Base-by-base conservation (phyloP, 2,329 filamentous ascomycete genomes). In the Penicillium capsulatum region DNA sequence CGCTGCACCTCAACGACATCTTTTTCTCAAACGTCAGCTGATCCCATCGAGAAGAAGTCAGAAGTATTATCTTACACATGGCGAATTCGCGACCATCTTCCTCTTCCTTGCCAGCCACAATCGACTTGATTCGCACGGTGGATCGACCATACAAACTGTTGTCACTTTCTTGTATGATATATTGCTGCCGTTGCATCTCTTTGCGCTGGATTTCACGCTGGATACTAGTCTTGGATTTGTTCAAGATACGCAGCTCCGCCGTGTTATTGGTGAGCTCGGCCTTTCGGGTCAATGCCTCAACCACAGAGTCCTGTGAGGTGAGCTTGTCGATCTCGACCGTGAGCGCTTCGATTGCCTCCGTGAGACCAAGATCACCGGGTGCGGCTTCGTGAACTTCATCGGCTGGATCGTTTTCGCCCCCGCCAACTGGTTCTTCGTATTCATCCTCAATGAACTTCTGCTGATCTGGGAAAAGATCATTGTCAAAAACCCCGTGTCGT, bases 231-330 rank as follows among this genome's bases (percentile, higher is more conserved):
- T 92, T 95, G 1, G 89, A 96, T 64, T 98, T 98, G 38, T 84
- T 81, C 35, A 98, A 66, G 46, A 98, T 97, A 22, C 92, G 79
- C 36, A 98, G 65, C 63, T 98, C 92, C 2, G 91, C 88, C 10
- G 84, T 89, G 59, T 98, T 98, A 62, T 98, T 98, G 2, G 92
- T 98, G 36, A 98, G 71, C 62, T 98, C 92, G 0, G 94, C 92
- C 66, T 98, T 98, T 41, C 86, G 81, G 2, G 87, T 92, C 42
- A 98, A 69, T 1, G 91, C 94, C 54, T 96, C 87, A 13, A 98
- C 81, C 13, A 98, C 86, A 2, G 85, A 84, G 53, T 96, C 88
- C 65, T 98, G 92, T 3, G 89, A 81, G 7, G 79, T 76, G 13
- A 98, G 74, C 50, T 89, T 86, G 55, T 96, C 89, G 47, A 98